phyloP scores from a whole-genome alignment of 2,329 filamentous ascomycete species.

The Colletotrichum sidae region DNA sequence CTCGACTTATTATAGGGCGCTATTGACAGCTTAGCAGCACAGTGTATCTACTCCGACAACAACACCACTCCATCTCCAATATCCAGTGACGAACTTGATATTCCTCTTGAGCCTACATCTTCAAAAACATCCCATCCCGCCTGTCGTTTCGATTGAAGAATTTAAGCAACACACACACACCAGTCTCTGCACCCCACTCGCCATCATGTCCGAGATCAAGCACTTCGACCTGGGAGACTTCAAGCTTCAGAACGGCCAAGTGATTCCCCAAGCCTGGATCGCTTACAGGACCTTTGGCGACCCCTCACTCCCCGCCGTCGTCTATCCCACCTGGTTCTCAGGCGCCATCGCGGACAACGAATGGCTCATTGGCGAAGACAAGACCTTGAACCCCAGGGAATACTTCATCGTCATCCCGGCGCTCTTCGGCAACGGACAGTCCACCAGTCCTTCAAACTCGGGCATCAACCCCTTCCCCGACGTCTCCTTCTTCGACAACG shows the following conservation, averaged over 20 bases:
- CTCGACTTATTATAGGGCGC: too few relatives aligned
- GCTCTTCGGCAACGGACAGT: conserved; percentile 65
- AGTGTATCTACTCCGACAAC: too few relatives aligned
- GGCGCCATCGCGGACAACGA: conserved; percentile 75
- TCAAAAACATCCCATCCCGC: too few relatives aligned
- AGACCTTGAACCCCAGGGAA: conserved; percentile 68
- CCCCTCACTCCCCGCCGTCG: conserved; percentile 70
- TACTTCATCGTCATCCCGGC: conserved; percentile 64
- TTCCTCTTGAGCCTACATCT: too few relatives aligned
- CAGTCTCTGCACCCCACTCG: too few relatives aligned
- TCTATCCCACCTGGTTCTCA: conserved; percentile 82
- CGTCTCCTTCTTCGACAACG: conserved; percentile 61
- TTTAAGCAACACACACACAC: too few relatives aligned
- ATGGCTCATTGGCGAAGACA: conserved; percentile 77
- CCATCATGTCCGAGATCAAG: conserved; percentile 42
- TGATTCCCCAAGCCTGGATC: conserved; percentile 73
- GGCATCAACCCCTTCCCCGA: conserved; percentile 54
- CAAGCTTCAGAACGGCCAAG: conserved; percentile 72
- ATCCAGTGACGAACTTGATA: too few relatives aligned
- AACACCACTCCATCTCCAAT: too few relatives aligned
- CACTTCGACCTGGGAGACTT: conserved; percentile 74
- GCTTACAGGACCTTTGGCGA: conserved; percentile 83
- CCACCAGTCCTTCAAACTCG: conserved; percentile 63
- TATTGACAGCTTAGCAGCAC: too few relatives aligned
- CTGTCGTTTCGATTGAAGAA: too few relatives aligned